Evolutionary conservation across 2,329 filamentous ascomycete species (phyloP), one percentile per base, ranked within the genome.

Genomic region (Pezicula neosporulosa): DNA sequence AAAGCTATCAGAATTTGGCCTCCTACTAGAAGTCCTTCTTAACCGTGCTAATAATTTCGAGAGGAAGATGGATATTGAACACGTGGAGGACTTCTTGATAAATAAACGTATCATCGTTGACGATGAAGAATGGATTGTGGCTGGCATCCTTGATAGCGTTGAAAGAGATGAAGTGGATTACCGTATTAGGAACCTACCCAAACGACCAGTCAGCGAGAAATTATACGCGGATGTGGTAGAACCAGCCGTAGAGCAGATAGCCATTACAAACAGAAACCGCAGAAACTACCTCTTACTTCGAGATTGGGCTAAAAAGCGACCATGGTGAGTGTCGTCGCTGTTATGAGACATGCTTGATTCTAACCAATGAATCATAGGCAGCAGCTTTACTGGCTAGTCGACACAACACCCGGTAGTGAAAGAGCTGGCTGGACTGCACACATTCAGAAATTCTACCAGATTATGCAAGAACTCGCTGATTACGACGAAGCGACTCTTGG

Each of bases 11-110:
- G 44, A 33, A 46, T 16, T 30, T 12, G 10, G 41, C 42, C 58
- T 68, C 66, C 24, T 50, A 42, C 28, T 56, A 54, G 3, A 66
- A 65, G 3, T 69, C 16, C 19, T 60, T 52, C 49, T 59, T 49
- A 47, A 70, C 52, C 48, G 56, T 44, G 18, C 61, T 56, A 6
- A 67, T 65, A 27, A 67, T 45, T 49, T 60, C 45, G 43, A 70
- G 12, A n/a, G 30, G 7, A 41, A 27, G 19, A 44, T 51, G 6
- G 45, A 27, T 9, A 10, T 16, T 9, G 49, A 50, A 30, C 50
- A 60, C 44, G 53, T 60, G 6, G 58, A 59, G 48, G 53, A 60
- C 47, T 15, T 44, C 18, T 33, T 56, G 5, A 47, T 54, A 10
- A 42, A 53, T 9, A 57, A 54, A 28, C 50, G 54, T 3, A 13